Evolutionary conservation across 2,329 filamentous ascomycete genomes (phyloP).

Genomic region (Hymenoscyphus linearis): DNA sequence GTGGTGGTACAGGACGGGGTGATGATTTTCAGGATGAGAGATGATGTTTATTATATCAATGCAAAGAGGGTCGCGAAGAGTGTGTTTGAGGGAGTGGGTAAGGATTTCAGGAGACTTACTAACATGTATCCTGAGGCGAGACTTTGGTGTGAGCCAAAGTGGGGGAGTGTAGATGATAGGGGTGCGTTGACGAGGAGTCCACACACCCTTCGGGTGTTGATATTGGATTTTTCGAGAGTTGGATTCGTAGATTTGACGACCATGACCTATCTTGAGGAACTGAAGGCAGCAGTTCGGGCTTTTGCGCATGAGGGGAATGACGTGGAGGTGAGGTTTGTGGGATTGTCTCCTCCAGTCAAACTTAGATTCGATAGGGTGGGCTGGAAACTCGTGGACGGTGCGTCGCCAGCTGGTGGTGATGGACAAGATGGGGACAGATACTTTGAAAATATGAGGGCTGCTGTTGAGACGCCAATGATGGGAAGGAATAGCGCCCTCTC

Average conservation of each 20-base stretch:
- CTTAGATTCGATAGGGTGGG: slow-evolving; percentile 12
- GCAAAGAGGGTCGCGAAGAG: slow-evolving; percentile 7
- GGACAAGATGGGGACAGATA: slow-evolving; percentile 2
- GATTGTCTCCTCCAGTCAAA: slow-evolving; percentile 12
- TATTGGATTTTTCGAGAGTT: slow-evolving; percentile 17
- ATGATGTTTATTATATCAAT: slow-evolving; percentile 16
- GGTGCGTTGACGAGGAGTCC: slow-evolving; percentile 6
- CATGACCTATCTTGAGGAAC: slow-evolving; percentile 12
- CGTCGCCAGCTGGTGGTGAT: neutral
- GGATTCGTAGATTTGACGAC: slow-evolving; percentile 18
- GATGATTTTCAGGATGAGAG: slow-evolving; percentile 7
- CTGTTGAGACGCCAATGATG: slow-evolving; percentile 1
- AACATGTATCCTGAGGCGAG: neutral
- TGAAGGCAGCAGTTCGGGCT: slow-evolving; percentile 11
- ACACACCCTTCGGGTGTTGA: slow-evolving; percentile 14
- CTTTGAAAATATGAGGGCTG: slow-evolving; percentile 4
- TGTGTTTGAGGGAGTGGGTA: slow-evolving; percentile 5
- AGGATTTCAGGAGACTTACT: neutral
- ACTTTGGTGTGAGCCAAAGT: neutral
- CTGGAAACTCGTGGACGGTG: slow-evolving; percentile 4
- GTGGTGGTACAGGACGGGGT: slow-evolving; percentile 10
- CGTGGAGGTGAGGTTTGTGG: slow-evolving; percentile 21
- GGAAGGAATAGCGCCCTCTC: neutral
- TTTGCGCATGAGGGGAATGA: slow-evolving; percentile 14
- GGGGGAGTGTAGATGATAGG: neutral